Conservation (phyloP, 352 stramenopile species). For the Phytophthora pinifolia region DNA sequence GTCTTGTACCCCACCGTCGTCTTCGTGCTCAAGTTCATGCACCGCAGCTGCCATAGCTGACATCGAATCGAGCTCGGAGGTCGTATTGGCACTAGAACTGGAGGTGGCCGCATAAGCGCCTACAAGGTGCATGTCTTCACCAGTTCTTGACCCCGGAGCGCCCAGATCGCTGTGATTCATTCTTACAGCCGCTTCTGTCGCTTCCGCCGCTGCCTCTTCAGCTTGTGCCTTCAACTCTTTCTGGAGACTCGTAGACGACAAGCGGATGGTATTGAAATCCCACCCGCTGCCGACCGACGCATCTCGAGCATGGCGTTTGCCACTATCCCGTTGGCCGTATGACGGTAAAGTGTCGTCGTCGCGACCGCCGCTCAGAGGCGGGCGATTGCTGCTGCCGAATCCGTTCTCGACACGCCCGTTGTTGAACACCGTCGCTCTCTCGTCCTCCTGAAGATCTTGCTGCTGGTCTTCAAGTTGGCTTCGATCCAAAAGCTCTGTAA, state of each 20-base stretch:
- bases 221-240: slow-evolving; percentile 35
- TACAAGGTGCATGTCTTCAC: slow-evolving; percentile 6
- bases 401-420: slow-evolving; percentile 18
- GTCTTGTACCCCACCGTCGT: slow-evolving; percentile 43
- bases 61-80: slow-evolving; percentile 5
- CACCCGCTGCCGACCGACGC: slow-evolving; percentile 58
- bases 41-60: slow-evolving; percentile 6
- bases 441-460: slow-evolving; percentile 13
- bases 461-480: slow-evolving; percentile 37
- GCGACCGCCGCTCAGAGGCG: slow-evolving; percentile 12
- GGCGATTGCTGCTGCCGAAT: slow-evolving; percentile 17
- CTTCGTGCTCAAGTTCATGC: slow-evolving; percentile 27
- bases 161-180: slow-evolving; percentile 1
- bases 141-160: background rate
- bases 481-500: slow-evolving; percentile 68
- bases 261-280: slow-evolving; percentile 78
- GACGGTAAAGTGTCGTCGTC: slow-evolving; percentile 27
- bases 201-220: slow-evolving; percentile 11
- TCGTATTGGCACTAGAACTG: slow-evolving; percentile 5
- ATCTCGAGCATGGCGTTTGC: slow-evolving; percentile 43
- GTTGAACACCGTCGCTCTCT: slow-evolving; percentile 11
- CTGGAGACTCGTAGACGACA: slow-evolving; percentile 47
- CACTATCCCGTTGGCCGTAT: slow-evolving; percentile 33
- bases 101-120: background rate
- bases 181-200: background rate